These are phyloP conservation scores for Cutaneotrichosporon sp. DNA, from an alignment of 1,284 basidiomycete species.

Conservation along the genomic window DNA sequence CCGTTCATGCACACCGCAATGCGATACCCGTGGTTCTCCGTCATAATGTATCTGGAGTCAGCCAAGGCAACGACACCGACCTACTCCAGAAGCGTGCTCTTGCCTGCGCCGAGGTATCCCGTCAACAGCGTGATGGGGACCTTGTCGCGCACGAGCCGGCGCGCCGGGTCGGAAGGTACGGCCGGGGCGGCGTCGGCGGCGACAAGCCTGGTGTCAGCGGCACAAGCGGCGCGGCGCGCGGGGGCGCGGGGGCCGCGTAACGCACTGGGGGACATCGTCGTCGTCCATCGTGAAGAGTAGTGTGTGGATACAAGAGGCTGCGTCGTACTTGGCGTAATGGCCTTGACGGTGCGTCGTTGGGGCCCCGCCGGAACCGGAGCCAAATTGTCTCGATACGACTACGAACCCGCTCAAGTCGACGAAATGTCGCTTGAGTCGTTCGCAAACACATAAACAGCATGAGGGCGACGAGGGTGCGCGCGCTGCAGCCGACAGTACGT, in stretches of 20 bases:
- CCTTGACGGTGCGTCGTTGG: too few species aligned
- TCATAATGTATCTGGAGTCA: constrained; percentile 67
- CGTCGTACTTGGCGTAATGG: too few species aligned
- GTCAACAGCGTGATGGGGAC: constrained; percentile 86
- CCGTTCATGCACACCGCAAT: constrained; percentile 97
- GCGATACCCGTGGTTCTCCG: constrained; percentile 82
- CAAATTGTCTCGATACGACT: not conserved
- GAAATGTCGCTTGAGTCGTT: not conserved
- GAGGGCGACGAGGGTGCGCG: constrained; percentile 1
- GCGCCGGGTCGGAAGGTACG: not conserved
- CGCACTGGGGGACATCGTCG: constrained; percentile 16
- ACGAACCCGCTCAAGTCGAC: not conserved
- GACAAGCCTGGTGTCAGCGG: constrained; percentile 8
- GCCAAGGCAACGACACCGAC: constrained; percentile 3
- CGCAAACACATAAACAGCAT: not conserved
- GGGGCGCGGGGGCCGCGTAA: too few species aligned
- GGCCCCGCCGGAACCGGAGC: too few species aligned
- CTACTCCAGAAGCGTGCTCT: constrained; percentile 69
- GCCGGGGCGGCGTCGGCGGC: constrained; percentile 1
- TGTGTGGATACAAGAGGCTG: not conserved
- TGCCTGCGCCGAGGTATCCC: constrained; percentile 81
- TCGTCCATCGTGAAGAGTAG: constrained; percentile 2
- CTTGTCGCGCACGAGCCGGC: constrained; percentile 37
- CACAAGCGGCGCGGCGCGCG: not conserved
- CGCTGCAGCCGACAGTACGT: constrained; percentile 7